phyloP scores from a whole-genome alignment of 2,329 filamentous ascomycete species.

The Diaporthe citrichinensis region DNA sequence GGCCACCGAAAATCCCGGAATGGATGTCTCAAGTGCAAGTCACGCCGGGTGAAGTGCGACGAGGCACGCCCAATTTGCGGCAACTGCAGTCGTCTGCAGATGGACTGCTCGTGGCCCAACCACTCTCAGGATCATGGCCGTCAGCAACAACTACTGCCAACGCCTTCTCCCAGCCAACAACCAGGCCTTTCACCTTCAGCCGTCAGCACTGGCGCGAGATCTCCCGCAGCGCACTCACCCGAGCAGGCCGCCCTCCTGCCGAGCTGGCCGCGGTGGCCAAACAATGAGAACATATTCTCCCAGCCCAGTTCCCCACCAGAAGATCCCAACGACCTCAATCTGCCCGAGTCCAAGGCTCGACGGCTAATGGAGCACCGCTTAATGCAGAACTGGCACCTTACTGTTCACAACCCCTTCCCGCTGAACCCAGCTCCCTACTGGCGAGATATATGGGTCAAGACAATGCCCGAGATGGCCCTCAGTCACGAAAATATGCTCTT shows the following conservation, averaged over 20 bases:
- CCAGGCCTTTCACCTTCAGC: constrained; percentile 13
- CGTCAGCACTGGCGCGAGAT: background rate
- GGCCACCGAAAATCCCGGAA: constrained; percentile 51
- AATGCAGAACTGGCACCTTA: constrained; percentile 47
- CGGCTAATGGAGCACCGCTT: constrained; percentile 49
- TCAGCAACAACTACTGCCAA: background rate
- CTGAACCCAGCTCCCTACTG: constrained; percentile 43
- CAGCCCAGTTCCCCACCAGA: background rate
- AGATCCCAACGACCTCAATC: constrained; percentile 34
- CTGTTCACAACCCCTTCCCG: constrained; percentile 42
- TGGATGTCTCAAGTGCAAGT: constrained; percentile 50
- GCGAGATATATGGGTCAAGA: constrained; percentile 43
- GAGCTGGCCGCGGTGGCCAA: constrained; percentile 35
- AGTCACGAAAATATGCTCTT: constrained; percentile 46
- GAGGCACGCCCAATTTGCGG: constrained; percentile 46
- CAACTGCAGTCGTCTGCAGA: constrained; percentile 46
- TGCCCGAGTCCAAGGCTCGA: constrained; percentile 46
- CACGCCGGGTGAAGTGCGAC: constrained; percentile 50
- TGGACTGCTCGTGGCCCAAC: constrained; percentile 45
- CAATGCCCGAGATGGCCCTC: constrained; percentile 44
- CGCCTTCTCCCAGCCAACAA: constrained; percentile 28
- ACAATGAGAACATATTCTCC: constrained; percentile 32
- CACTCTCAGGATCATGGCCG: background rate
- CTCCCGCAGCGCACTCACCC: constrained; percentile 12
- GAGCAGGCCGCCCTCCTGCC: constrained; percentile 19